Base-by-base conservation (phyloP, 2,329 filamentous ascomycete species). In the Helotiales sp. region DNA sequence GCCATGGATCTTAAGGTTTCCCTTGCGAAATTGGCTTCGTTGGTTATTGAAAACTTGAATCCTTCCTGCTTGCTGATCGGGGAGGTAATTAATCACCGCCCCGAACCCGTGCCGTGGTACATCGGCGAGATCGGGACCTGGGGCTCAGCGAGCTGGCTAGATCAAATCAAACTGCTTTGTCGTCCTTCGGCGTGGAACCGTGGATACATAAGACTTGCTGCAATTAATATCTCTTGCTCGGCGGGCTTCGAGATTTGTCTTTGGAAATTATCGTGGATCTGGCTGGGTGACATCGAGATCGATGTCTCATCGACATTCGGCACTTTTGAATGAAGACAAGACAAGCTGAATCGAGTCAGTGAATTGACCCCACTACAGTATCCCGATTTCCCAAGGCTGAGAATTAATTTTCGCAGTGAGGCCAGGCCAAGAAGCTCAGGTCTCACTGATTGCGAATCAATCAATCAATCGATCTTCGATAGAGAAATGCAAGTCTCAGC, bases 241-340 rank as follows among this genome's bases (percentile, higher is more conserved):
- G 40, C 17, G 40, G 20, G 40, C 40, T 3, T 45, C 20, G 40
- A 45, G 40, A 20, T 45, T 45, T 20, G 40, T 20, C 17, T 10
- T 55, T 22, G 34, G 28, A 55, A 34, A 55, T 55, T 34, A 57
- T 58, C 55, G 34, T 58, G 55, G 34, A 40, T 58, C 32, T 40
- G 28, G 20, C 26, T n/a, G 47, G 26, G 10, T 30, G 49, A 52
- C 24, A 52, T 37, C 52, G 20, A 37, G 52, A 37, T 57, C 52
- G 49, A 24, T 26, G 11, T 28, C n/a, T 28, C 32, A 57, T 57
- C 52, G 52, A 30, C 28, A 13, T 20, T 15, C 52, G 52, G 52
- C 20, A 52, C 47, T 52, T 52, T n/a, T 52, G 47, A 8, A 45
- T 40, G 40, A 2, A n/a, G n/a, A 45, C 13, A 2, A n/a, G n/a